A percentile compares a stretch with the other conserved stretches of the same genome.
These are phyloP conservation scores for Saccharomycodes ludwigii DNA, from an alignment of 805 yeast genomes.

Conservation along the genomic window DNA sequence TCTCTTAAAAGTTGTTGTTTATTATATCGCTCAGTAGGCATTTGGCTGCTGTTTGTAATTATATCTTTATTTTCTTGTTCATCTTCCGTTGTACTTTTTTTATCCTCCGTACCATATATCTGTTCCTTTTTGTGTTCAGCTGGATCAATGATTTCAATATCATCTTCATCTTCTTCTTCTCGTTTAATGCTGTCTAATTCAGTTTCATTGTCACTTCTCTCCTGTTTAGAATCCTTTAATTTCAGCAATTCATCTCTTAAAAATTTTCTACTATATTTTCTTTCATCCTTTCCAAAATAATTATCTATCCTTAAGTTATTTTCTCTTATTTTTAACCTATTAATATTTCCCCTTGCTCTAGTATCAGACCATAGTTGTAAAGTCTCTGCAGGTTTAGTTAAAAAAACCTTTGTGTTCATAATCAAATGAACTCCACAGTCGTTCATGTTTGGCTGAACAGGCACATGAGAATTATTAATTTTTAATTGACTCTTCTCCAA, in stretches of 20 bases:
- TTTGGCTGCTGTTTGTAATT: too few species aligned
- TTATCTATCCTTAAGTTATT: conserved; percentile 10
- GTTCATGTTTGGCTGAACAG: conserved; percentile 76
- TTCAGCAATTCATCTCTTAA: conserved; percentile 15
- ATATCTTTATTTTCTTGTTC: too few species aligned
- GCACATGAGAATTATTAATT: conserved; percentile 44
- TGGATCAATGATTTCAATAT: conserved; percentile 20
- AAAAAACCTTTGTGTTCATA: conserved; percentile 51
- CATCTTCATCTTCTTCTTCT: conserved; percentile 14
- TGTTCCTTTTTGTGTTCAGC: background rate
- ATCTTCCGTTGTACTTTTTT: background rate
- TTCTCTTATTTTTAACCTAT: conserved; percentile 7
- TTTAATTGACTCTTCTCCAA: conserved; percentile 36
- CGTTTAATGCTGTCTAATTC: conserved; percentile 1
- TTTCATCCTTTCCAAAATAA: conserved; percentile 17
- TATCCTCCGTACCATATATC: background rate
- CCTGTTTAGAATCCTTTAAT: conserved; percentile 6
- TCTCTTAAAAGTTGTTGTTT: too few species aligned
- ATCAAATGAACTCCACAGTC: conserved; percentile 94
- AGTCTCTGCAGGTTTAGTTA: conserved; percentile 36
- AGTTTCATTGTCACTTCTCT: conserved; percentile 1
- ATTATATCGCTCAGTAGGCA: too few species aligned
- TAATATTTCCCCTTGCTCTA: conserved; percentile 10
- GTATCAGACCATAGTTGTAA: conserved; percentile 34
- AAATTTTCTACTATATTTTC: conserved; percentile 16